These are phyloP conservation scores for Suhomyces sp. DNA, from an alignment of 805 yeast species.

Conservation along the genomic window DNA sequence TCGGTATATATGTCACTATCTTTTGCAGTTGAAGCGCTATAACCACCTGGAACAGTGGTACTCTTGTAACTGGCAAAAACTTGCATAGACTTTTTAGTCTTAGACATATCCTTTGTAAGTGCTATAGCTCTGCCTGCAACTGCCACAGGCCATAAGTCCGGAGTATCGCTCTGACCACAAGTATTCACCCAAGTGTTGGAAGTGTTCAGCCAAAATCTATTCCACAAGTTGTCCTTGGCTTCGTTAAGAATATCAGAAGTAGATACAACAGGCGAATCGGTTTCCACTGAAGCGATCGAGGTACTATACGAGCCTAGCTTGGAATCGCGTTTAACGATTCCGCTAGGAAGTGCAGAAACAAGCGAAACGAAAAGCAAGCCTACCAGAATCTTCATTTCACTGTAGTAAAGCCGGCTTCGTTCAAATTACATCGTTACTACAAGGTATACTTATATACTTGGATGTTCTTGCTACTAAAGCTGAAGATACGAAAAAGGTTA, in stretches of 20 bases:
- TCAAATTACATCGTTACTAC: background rate
- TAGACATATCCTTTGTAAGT: constrained; percentile 10
- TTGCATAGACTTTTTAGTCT: constrained; percentile 11
- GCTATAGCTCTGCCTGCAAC: constrained; percentile 23
- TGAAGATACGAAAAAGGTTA: background rate
- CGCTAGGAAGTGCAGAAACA: background rate
- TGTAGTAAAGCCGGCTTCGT: background rate
- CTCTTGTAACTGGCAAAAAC: constrained; percentile 18
- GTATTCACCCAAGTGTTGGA: constrained; percentile 13
- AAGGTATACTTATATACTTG: background rate
- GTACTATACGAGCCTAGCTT: background rate
- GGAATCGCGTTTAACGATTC: background rate
- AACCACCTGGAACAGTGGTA: constrained; percentile 17
- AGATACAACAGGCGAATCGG: background rate
- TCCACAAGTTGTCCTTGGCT: constrained; percentile 7
- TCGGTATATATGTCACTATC: constrained; percentile 27
- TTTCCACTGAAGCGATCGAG: background rate
- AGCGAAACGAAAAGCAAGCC: background rate
- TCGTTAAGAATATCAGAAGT: background rate
- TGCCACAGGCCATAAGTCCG: constrained; percentile 25
- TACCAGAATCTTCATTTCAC: background rate
- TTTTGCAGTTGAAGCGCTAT: constrained; percentile 20
- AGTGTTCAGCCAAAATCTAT: constrained; percentile 10
- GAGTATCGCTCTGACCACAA: constrained; percentile 11
- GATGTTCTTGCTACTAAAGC: background rate